Conservation (phyloP, 371 early-diverging fungal genomes). For the Mortierella sp. region DNA sequence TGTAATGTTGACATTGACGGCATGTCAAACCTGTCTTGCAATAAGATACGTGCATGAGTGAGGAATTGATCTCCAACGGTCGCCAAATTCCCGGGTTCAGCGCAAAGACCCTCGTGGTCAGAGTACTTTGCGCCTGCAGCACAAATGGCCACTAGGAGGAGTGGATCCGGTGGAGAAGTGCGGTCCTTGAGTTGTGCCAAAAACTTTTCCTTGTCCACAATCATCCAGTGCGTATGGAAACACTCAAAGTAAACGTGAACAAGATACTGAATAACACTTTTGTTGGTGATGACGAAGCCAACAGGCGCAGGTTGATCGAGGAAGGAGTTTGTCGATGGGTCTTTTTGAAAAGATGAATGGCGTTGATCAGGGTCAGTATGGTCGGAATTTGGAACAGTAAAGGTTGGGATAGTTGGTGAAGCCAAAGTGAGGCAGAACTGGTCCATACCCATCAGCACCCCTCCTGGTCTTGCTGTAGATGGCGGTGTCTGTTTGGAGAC, state of each 20-base stretch:
- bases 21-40: conserved; percentile 68
- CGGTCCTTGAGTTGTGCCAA: conserved; percentile 57
- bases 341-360: conserved; percentile 62
- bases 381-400: conserved; percentile 27
- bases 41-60: conserved; percentile 64
- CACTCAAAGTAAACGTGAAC: conserved; percentile 65
- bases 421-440: conserved; percentile 27
- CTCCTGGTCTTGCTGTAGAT: conserved; percentile 5
- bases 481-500: conserved; percentile 11
- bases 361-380: conserved; percentile 24
- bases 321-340: conserved; percentile 55
- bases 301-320: conserved; percentile 42
- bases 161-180: conserved; percentile 57
- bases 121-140: conserved; percentile 71
- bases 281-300: conserved; percentile 50
- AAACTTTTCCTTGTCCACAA: conserved; percentile 65
- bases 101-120: conserved; percentile 60
- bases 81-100: conserved; percentile 57
- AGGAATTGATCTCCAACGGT: conserved; percentile 67
- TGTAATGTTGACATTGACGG: conserved; percentile 66
- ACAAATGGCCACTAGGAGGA: conserved; percentile 65
- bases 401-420: conserved; percentile 10
- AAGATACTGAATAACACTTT: conserved; percentile 55
- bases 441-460: conserved; percentile 26
- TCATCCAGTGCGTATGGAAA: conserved; percentile 67